Percentiles rank a stretch among this genome's conserved stretches.
phyloP scores from a whole-genome alignment of 306 rosid species.

The Cicer judaicum region DNA sequence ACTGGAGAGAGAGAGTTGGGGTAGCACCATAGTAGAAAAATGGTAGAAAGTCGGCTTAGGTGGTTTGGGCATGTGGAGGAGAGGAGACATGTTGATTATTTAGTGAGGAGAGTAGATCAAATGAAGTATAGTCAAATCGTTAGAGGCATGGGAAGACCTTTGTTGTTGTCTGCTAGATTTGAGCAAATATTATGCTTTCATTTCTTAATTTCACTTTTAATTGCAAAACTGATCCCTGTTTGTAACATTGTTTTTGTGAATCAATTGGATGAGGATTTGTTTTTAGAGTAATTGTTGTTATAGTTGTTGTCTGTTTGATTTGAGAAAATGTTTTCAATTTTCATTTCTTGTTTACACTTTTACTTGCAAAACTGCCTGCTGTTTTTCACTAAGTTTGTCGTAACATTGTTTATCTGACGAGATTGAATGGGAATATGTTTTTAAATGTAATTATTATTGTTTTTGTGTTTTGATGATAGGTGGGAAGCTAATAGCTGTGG shows the following conservation, averaged over 20 bases:
- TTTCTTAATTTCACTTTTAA: neutral
- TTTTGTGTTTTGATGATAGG: constrained; percentile 44
- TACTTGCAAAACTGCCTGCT: neutral
- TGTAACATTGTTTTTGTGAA: neutral
- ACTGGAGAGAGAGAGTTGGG: no score
- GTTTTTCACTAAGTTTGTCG: neutral
- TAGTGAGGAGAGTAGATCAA: no score
- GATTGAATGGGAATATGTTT: neutral
- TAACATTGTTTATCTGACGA: neutral
- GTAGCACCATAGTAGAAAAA: no score
- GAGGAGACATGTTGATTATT: no score
- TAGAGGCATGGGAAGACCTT: no score
- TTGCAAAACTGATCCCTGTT: neutral
- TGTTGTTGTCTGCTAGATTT: neutral
- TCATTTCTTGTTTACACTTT: neutral
- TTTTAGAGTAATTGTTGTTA: neutral
- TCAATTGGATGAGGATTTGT: neutral
- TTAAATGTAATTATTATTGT: neutral
- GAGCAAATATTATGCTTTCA: neutral
- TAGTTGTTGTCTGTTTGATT: neutral
- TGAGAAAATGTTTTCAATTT: neutral
- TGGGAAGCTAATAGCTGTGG: constrained; percentile 99
- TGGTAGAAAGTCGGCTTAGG: no score
- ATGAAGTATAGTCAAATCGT: no score
- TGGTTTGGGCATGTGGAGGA: no score